These are phyloP conservation scores for Suhomyces emberorum DNA, from an alignment of 805 yeast species.

Conservation along the genomic window DNA sequence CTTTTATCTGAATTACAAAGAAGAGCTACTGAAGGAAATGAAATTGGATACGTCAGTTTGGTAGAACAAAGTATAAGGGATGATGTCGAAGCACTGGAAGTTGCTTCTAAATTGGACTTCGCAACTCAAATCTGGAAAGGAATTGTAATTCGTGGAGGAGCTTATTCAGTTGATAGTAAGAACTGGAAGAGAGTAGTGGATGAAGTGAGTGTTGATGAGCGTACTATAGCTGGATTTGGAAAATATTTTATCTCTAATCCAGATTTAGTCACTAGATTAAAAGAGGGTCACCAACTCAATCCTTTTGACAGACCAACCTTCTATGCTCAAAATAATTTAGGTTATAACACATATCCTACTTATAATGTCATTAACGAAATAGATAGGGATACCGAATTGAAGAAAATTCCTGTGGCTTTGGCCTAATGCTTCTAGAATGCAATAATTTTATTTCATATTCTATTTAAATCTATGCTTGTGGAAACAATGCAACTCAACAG, in stretches of 20 bases:
- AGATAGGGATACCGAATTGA: background rate
- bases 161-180: constrained; percentile 19
- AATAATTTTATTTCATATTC: no score
- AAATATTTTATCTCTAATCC: constrained; percentile 54
- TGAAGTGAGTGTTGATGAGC: constrained; percentile 12
- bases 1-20: constrained; percentile 35
- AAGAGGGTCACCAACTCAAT: constrained; percentile 37
- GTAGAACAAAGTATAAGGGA: constrained; percentile 19
- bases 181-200: constrained; percentile 9
- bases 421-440: no score
- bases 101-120: constrained; percentile 23
- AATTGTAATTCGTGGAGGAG: constrained; percentile 24
- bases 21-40: constrained; percentile 20
- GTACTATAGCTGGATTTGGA: constrained; percentile 40
- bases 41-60: constrained; percentile 32
- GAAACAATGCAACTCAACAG: no score
- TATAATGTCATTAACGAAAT: background rate
- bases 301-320: constrained; percentile 49
- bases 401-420: background rate
- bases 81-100: constrained; percentile 10
- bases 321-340: constrained; percentile 32
- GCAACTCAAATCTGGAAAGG: constrained; percentile 33
- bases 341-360: constrained; percentile 13
- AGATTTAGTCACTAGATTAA: constrained; percentile 47
- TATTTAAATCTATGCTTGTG: no score